These are phyloP conservation scores for Amylostereum areolatum DNA, from an alignment of 1,284 basidiomycete genomes.

Conservation along the genomic window DNA sequence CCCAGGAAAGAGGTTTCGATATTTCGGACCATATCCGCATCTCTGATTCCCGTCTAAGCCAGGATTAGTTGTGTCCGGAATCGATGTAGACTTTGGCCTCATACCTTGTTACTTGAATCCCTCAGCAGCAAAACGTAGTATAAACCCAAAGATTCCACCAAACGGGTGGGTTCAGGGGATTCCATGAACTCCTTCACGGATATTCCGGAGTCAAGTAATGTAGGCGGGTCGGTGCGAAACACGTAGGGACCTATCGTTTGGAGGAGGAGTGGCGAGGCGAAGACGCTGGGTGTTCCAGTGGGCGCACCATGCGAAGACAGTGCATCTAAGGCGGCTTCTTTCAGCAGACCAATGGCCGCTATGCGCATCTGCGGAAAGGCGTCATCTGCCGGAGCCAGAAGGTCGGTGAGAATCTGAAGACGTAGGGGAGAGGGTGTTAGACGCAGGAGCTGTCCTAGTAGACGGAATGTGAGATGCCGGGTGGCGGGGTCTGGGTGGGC, in stretches of 20 bases:
- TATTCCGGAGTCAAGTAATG: slow-evolving; percentile 28
- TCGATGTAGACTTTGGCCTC: slow-evolving; percentile 8
- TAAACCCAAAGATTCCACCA: slow-evolving; percentile 47
- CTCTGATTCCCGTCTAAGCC: slow-evolving; percentile 47
- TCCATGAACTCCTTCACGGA: slow-evolving; percentile 35
- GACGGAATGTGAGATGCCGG: slow-evolving; percentile 54
- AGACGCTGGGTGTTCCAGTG: slow-evolving; percentile 28
- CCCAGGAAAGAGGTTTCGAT: slow-evolving; percentile 23
- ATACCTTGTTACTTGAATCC: slow-evolving; percentile 41
- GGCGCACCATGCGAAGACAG: slow-evolving; percentile 22
- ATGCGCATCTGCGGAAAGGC: slow-evolving; percentile 58
- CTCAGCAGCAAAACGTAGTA: slow-evolving; percentile 45
- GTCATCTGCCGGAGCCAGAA: slow-evolving; percentile 36
- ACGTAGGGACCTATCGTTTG: slow-evolving; percentile 45
- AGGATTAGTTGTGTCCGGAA: background rate
- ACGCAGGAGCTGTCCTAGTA: slow-evolving; percentile 46
- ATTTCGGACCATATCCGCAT: slow-evolving; percentile 26
- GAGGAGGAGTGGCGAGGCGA: slow-evolving; percentile 43
- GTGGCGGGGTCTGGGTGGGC: slow-evolving; percentile 50
- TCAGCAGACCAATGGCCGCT: slow-evolving; percentile 60
- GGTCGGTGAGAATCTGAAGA: slow-evolving; percentile 46
- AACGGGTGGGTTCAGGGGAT: slow-evolving; percentile 39
- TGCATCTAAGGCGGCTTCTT: slow-evolving; percentile 55
- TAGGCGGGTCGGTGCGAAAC: slow-evolving; percentile 41
- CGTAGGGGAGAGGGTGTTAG: slow-evolving; percentile 40